Percentiles rank a stretch among this genome's conserved stretches.
Conservation (phyloP, 768 basidiomycete genomes). For the Rhizopogon rudus region DNA sequence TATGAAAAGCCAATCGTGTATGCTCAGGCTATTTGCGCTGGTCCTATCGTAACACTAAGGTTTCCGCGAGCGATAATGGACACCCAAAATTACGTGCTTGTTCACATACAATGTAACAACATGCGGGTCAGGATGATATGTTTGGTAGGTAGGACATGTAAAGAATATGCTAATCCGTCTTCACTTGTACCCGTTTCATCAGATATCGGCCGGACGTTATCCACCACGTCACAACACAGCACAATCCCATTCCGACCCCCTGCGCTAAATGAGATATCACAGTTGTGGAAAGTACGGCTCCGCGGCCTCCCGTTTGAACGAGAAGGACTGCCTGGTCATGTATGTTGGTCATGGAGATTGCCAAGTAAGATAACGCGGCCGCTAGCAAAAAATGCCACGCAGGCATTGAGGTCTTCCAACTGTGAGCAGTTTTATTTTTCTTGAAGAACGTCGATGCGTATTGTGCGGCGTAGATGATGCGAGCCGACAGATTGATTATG, state of each 20-base stretch:
- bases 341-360: slow-evolving; percentile 14
- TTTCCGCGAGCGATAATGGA: no score
- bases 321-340: slow-evolving; percentile 12
- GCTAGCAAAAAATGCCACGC: slow-evolving; percentile 21
- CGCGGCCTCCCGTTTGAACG: slow-evolving; percentile 9
- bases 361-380: slow-evolving; percentile 17
- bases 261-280: slow-evolving; percentile 22
- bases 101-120: no score
- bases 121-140: no score
- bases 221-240: slow-evolving; percentile 26
- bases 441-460: slow-evolving; percentile 49
- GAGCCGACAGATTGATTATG: slow-evolving; percentile 55
- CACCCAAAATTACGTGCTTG: no score
- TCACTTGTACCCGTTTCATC: neutral
- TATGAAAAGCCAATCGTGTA: no score
- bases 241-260: slow-evolving; percentile 20
- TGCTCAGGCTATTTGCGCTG: no score
- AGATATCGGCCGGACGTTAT: slow-evolving; percentile 15
- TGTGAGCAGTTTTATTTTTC: slow-evolving; percentile 9
- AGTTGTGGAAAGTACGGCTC: slow-evolving; percentile 14
- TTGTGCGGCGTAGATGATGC: slow-evolving; percentile 55
- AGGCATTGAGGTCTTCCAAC: slow-evolving; percentile 14
- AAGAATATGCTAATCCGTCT: neutral
- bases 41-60: no score
- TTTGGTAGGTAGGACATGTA: no score